Base-by-base conservation (phyloP, 2,329 filamentous ascomycete species). In the Penicillium frequentans region DNA sequence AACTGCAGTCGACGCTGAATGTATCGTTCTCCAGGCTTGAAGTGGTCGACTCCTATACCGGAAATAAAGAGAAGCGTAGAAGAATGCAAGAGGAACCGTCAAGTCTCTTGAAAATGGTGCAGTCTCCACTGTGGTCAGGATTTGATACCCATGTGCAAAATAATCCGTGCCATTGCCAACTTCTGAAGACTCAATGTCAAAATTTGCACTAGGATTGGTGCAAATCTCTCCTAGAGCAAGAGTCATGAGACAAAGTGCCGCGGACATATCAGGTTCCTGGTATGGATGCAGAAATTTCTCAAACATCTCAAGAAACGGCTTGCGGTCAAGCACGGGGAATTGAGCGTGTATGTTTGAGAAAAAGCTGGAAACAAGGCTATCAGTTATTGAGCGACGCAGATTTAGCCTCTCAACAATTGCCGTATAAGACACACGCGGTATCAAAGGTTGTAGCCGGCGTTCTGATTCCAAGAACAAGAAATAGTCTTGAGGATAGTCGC, bases 61-160 rank as follows among this genome's bases (percentile, higher is more conserved):
- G 16, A 64, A 54, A 49, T 64, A 64, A n/a, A 64, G 31, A 33
- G 61, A 63, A n/a, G 50, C 59, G 24, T 55, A 63, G 49, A 60
- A 58, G 21, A 60, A 60, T 26, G 59, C 47, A 35, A 63, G 21
- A 14, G 61, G 61, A 4, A 58, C 49, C 5, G 43, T 44, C n/a
- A 55, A 39, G 9, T 60, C 57, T 16, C 44, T 46, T 24, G 51
- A 49, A 16, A 60, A 58, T 3, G 55, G 42, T 9, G 48, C 45
- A 21, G 52, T 51, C 29, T 50, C 49, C 19, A 37, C 42, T 3
- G 45, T 44, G 21, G 24, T 58, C 37, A 63, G 16, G 13, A 60
- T 53, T 21, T 54, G 48, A 49, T 62, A 58, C 16, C 55, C 61
- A 31, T 57, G 54, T 21, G 59, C 53, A 29, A 62, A 63, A 39